Evolutionary conservation across 805 yeast genomes (phyloP).

Genomic region (Cyberlindnera euphorbiae): DNA sequence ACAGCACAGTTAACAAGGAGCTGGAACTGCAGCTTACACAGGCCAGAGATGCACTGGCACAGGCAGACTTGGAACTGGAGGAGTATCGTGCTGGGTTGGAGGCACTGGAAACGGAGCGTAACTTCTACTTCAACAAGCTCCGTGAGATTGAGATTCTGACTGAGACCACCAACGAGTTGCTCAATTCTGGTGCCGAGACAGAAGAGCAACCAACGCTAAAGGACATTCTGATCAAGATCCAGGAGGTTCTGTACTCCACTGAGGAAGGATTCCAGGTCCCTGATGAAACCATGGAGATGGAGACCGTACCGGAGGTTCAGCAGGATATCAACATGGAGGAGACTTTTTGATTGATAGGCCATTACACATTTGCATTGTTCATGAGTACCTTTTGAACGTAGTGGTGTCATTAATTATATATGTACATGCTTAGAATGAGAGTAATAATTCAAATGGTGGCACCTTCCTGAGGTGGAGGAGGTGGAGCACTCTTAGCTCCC

Average conservation of each 20-base stretch:
- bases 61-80: slow-evolving; percentile 44
- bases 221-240: slow-evolving; percentile 55
- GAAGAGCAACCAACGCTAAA: slow-evolving; percentile 29
- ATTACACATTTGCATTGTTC: neutral
- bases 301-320: slow-evolving; percentile 16
- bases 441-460: slow-evolving; percentile 1
- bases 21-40: slow-evolving; percentile 43
- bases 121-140: slow-evolving; percentile 84
- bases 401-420: neutral
- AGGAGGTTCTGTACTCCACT: slow-evolving; percentile 71
- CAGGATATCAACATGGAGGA: slow-evolving; percentile 30
- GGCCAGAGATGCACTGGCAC: slow-evolving; percentile 36
- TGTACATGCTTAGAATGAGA: slow-evolving; percentile 4
- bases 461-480: slow-evolving; percentile 16
- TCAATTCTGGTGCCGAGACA: slow-evolving; percentile 32
- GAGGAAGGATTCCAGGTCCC: slow-evolving; percentile 80
- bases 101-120: slow-evolving; percentile 74
- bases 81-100: slow-evolving; percentile 59
- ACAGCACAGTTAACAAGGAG: slow-evolving; percentile 26
- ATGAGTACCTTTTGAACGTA: too few species aligned
- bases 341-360: slow-evolving; percentile 24
- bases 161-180: slow-evolving; percentile 54
- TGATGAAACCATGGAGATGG: slow-evolving; percentile 27
- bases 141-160: slow-evolving; percentile 82
- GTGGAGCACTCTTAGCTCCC: slow-evolving; percentile 18